Percentiles rank a stretch among this genome's conserved stretches.
Conservation (phyloP, 768 basidiomycete species). For the Multifurca ochricompacta region DNA sequence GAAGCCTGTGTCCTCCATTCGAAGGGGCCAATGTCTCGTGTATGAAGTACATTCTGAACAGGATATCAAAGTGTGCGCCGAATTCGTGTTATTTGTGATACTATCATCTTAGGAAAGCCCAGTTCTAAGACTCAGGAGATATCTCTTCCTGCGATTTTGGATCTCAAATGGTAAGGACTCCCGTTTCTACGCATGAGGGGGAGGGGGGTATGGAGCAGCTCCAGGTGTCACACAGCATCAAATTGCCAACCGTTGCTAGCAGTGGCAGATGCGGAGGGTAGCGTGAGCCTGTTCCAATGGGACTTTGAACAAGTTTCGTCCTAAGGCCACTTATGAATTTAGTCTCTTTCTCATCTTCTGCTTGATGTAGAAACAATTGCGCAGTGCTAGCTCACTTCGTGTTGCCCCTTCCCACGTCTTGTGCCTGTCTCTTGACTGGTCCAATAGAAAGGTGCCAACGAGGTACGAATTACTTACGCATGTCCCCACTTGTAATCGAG, state of each 20-base stretch:
- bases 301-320: slow-evolving; percentile 37
- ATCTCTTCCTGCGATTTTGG: slow-evolving; percentile 73
- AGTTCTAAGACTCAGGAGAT: slow-evolving; percentile 58
- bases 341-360: background rate
- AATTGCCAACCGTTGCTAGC: slow-evolving; percentile 45
- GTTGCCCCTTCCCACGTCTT: slow-evolving; percentile 51
- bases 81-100: background rate
- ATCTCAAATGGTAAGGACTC: slow-evolving; percentile 80
- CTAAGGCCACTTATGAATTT: background rate
- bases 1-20: slow-evolving; percentile 18
- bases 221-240: slow-evolving; percentile 52
- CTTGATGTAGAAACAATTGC: slow-evolving; percentile 26
- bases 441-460: slow-evolving; percentile 50
- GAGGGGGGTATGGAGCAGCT: background rate
- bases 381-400: slow-evolving; percentile 34
- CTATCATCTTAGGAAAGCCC: background rate
- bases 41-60: slow-evolving; percentile 37
- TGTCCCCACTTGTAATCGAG: background rate
- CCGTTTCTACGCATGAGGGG: background rate
- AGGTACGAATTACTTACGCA: slow-evolving; percentile 33
- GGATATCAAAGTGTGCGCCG: slow-evolving; percentile 31
- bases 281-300: slow-evolving; percentile 58
- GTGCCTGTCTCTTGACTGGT: slow-evolving; percentile 93
- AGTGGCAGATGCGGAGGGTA: slow-evolving; percentile 82
- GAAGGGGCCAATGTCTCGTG: slow-evolving; percentile 70